Percentiles rank a stretch among this genome's conserved stretches.
Evolutionary conservation across 2,329 filamentous ascomycete genomes (phyloP).

Genomic region (Dothideomycetes sp.): DNA sequence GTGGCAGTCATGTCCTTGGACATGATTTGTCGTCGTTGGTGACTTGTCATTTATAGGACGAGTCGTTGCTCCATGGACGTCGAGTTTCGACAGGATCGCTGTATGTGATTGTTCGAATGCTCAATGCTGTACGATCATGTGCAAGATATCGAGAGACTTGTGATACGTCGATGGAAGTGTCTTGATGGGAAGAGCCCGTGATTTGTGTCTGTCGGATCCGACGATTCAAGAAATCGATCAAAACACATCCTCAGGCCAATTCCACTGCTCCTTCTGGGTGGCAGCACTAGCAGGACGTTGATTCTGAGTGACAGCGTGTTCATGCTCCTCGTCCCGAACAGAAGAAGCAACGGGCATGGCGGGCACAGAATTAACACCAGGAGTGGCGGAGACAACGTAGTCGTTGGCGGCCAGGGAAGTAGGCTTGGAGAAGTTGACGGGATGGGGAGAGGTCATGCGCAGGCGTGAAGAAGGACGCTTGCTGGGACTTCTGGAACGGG

Average conservation of each 20-base stretch:
- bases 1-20: background rate
- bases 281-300: conserved; percentile 19
- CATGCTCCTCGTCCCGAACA: background rate
- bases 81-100: background rate
- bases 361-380: conserved; percentile 16
- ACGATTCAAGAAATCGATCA: conserved; percentile 8
- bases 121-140: background rate
- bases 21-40: background rate
- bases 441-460: conserved; percentile 16
- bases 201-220: no score
- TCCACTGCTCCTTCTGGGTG: conserved; percentile 19
- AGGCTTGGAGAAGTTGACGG: conserved; percentile 14
- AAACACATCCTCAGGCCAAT: conserved; percentile 30
- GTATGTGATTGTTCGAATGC: background rate
- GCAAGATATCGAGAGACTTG: background rate
- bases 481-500: conserved; percentile 20
- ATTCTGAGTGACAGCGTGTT: background rate
- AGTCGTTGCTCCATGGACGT: background rate
- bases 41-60: background rate
- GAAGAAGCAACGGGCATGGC: conserved; percentile 14
- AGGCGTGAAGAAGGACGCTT: conserved; percentile 18
- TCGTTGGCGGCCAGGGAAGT: conserved; percentile 16
- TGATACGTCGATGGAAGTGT: background rate
- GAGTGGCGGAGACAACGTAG: conserved; percentile 17
- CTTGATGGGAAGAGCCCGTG: no score